phyloP scores from a whole-genome alignment of 331 rosid genomes.

The Cydonia oblonga region DNA sequence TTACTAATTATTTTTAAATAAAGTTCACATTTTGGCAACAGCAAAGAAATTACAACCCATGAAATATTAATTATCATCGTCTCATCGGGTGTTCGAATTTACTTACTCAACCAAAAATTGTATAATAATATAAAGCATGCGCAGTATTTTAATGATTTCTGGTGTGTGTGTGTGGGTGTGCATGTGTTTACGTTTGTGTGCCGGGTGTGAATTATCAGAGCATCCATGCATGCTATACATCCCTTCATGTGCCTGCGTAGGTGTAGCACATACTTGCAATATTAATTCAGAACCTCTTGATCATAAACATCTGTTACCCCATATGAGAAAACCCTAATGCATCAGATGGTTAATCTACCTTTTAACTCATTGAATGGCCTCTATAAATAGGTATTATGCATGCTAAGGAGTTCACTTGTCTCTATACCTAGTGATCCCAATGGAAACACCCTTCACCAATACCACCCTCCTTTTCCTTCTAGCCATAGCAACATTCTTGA shows the following conservation, averaged over 20 bases:
- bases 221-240: background rate
- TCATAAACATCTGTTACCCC: constrained; percentile 1
- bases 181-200: no score
- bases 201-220: background rate
- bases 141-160: no score
- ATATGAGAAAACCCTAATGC: background rate
- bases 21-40: no score
- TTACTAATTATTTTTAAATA: no score
- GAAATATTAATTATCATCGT: no score
- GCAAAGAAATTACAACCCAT: no score
- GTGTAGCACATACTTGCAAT: no score
- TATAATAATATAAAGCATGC: no score
- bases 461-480: constrained; percentile 7
- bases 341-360: background rate
- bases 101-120: no score
- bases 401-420: background rate
- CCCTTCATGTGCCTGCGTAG: no score
- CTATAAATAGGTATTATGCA: background rate
- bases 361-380: background rate
- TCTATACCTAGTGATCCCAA: background rate
- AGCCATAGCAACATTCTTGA: background rate
- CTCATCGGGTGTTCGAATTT: no score
- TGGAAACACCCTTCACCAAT: constrained; percentile 7
- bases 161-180: no score
- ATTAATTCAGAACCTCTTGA: background rate